Conservation (phyloP, 176 grass and related monocot genomes). For the Lolium rigidum region DNA sequence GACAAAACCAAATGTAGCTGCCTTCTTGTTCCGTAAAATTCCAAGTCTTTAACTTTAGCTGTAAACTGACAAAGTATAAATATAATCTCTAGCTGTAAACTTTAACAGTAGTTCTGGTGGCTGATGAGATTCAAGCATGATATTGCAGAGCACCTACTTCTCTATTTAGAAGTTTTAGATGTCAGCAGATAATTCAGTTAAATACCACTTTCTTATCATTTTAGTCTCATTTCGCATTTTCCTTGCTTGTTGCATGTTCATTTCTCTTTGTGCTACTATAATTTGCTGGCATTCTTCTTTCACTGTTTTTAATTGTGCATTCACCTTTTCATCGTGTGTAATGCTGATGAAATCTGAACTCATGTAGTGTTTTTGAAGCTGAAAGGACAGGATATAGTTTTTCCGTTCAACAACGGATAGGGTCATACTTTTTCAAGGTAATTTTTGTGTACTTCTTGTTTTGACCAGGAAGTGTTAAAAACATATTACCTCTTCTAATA, state of each 20-base stretch:
- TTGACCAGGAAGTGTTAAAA: neutral
- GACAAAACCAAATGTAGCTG: neutral
- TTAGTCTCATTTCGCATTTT: neutral
- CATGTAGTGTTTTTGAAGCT: constrained; percentile 93
- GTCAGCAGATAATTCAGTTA: neutral
- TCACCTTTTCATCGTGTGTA: constrained; percentile 9
- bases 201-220: neutral
- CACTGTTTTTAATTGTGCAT: constrained; percentile 32
- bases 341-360: constrained; percentile 33
- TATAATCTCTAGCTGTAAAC: neutral
- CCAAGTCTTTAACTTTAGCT: neutral
- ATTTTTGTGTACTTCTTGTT: constrained; percentile 21
- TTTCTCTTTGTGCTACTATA: constrained; percentile 8
- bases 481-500: constrained; percentile 18
- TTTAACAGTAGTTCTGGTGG: neutral
- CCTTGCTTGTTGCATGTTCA: constrained; percentile 20
- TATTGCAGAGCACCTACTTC: neutral
- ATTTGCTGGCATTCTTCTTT: neutral
- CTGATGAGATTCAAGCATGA: constrained; percentile 9
- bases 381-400: constrained; percentile 86
- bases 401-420: constrained; percentile 82
- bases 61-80: neutral
- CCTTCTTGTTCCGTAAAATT: neutral
- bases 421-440: constrained; percentile 96
- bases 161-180: neutral